These are phyloP conservation scores for Colletotrichum costaricense DNA, from an alignment of 2,329 filamentous ascomycete genomes.

Conservation along the genomic window DNA sequence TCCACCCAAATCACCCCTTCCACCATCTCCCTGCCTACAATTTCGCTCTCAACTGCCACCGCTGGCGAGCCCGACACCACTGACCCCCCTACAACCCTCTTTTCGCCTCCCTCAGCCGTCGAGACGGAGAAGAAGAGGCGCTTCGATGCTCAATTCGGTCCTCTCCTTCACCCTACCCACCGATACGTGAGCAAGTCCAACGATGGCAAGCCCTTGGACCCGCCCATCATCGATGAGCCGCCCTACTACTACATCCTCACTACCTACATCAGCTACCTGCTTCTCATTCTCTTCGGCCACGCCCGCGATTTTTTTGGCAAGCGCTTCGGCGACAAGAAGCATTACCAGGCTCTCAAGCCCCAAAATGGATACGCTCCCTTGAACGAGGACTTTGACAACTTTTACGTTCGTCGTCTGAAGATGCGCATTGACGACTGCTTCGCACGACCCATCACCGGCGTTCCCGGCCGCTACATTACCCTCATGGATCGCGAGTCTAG, in stretches of 20 bases:
- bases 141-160: slow-evolving; percentile 91
- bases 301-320: slow-evolving; percentile 98
- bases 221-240: slow-evolving; percentile 92
- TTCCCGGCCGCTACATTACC: slow-evolving; percentile 93
- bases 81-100: slow-evolving; percentile 81
- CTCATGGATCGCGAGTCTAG: slow-evolving; percentile 90
- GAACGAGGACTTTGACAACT: slow-evolving; percentile 99
- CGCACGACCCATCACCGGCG: slow-evolving; percentile 89
- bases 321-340: slow-evolving; percentile 85
- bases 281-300: slow-evolving; percentile 95
- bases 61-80: slow-evolving; percentile 78
- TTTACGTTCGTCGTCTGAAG: slow-evolving; percentile 94
- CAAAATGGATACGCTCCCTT: slow-evolving; percentile 93
- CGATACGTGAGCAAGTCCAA: slow-evolving; percentile 90
- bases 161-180: slow-evolving; percentile 82
- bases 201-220: slow-evolving; percentile 77
- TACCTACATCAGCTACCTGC: slow-evolving; percentile 97
- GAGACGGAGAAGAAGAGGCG: slow-evolving; percentile 81
- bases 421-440: slow-evolving; percentile 97
- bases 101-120: slow-evolving; percentile 87
- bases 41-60: slow-evolving; percentile 89
- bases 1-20: slow-evolving; percentile 76
- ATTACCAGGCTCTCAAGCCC: slow-evolving; percentile 84
- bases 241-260: slow-evolving; percentile 97
- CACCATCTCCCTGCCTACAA: slow-evolving; percentile 85